A percentile compares a stretch with the other conserved stretches of the same genome.
Evolutionary conservation across 2,329 filamentous ascomycete species (phyloP).

Genomic region (Cladophialophora carrionii): DNA sequence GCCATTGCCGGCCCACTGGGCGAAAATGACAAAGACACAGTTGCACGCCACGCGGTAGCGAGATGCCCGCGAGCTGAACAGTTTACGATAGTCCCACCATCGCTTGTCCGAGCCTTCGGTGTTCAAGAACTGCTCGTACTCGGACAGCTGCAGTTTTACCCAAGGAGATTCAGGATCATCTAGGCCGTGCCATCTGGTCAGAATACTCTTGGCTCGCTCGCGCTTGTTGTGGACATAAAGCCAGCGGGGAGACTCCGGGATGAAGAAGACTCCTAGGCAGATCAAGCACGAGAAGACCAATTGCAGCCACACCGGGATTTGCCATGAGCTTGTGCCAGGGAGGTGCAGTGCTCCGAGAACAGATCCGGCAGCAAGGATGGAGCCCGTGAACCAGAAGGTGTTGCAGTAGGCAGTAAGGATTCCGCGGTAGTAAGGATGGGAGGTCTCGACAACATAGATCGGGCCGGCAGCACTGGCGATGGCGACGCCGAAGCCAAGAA

Average conservation of each 20-base stretch:
- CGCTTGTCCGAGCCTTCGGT: conserved; percentile 39
- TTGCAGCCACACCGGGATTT: conserved; percentile 61
- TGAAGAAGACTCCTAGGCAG: conserved; percentile 54
- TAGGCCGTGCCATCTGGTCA: conserved; percentile 64
- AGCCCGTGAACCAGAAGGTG: conserved; percentile 53
- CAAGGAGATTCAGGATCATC: conserved; percentile 44
- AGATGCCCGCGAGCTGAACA: conserved; percentile 53
- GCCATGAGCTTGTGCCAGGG: conserved; percentile 55
- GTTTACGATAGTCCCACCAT: conserved; percentile 60
- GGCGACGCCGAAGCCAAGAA: conserved; percentile 62
- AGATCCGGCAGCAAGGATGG: conserved; percentile 59
- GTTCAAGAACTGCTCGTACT: conserved; percentile 43
- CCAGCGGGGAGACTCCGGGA: conserved; percentile 67
- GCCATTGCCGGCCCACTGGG: conserved; percentile 39
- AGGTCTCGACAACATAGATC: conserved; percentile 65
- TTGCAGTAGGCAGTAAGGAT: conserved; percentile 64
- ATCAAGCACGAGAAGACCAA: conserved; percentile 53
- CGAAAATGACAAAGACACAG: conserved; percentile 1
- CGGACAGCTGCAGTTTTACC: conserved; percentile 41
- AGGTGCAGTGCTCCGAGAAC: conserved; percentile 52
- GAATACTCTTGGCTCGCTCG: conserved; percentile 60
- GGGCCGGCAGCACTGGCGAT: conserved; percentile 64
- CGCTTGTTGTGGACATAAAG: conserved; percentile 61
- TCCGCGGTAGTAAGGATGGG: conserved; percentile 65
- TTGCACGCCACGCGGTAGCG: conserved; percentile 55